Percentiles rank a stretch among this genome's conserved stretches.
Conservation (phyloP, 2,329 filamentous ascomycete species). For the Penicillium digitatum region DNA sequence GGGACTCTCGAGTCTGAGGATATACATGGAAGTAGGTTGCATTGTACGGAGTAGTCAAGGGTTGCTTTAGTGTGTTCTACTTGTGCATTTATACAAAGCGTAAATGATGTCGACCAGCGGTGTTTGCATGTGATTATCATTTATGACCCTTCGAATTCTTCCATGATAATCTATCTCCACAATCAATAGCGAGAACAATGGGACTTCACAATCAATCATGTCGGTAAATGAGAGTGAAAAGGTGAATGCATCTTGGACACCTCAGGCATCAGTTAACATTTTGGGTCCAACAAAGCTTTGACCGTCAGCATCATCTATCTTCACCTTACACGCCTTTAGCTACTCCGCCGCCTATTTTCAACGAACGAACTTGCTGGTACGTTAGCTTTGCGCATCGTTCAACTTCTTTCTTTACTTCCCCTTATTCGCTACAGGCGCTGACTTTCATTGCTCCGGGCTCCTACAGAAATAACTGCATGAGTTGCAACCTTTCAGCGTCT, state of each 20-base stretch:
- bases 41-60: neutral
- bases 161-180: neutral
- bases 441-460: conserved; percentile 1
- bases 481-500: conserved; percentile 28
- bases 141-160: neutral
- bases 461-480: conserved; percentile 29
- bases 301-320: conserved; percentile 15
- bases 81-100: neutral
- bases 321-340: conserved; percentile 12
- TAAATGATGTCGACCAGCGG: neutral
- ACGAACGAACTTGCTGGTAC: conserved; percentile 15
- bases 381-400: neutral
- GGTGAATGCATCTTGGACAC: conserved; percentile 8
- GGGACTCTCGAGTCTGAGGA: too few species aligned
- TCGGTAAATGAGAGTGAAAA: neutral
- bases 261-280: conserved; percentile 12
- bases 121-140: neutral
- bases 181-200: neutral
- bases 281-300: conserved; percentile 17
- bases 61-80: neutral
- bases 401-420: neutral
- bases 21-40: neutral
- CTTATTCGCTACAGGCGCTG: conserved; percentile 13
- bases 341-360: conserved; percentile 2
- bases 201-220: neutral